Evolutionary conservation across 768 basidiomycete genomes (phyloP), one percentile per base, ranked within the genome.

Genomic region (Pleurotus djamor): DNA sequence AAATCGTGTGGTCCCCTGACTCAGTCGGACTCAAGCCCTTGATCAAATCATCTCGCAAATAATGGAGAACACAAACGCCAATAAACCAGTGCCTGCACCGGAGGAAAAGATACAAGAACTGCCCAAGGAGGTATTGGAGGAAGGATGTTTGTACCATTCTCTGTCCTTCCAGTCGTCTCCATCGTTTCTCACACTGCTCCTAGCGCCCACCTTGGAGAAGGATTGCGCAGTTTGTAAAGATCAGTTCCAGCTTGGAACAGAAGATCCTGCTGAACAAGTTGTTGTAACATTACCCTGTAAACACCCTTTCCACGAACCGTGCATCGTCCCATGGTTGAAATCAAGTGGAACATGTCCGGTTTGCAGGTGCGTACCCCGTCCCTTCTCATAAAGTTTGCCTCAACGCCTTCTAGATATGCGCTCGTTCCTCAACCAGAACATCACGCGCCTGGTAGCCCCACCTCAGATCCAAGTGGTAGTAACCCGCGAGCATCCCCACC

Each of bases 221-320:
- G 91, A 96, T 62, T 98, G 96, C 67, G 90, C 94, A 0, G 87
- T 98, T 21, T 98, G 96, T 75, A 94, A 96, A 74, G 94, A 96
- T 35, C 86, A 88, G 56, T 92, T 92, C 70, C 80, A 80, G 47
- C 70, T 89, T 14, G 74, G 76, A 44, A 82, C 87, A 3, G 89
- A 91, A 59, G 86, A 91, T 65, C 85, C 88, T 2, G 88, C 87
- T 52, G 90, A 92, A 60, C 88, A 90, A 63, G 72, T 91, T 37
- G 81, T 94, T 33, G 77, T 93, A n/a, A 88, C 87, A 2, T 79
- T 97, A 28, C 94, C 94, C 5, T 97, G 96, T 81, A 84, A 85
- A 58, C 96, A 97, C 69, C 83, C 92, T 12, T 98, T 96, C 79
- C 96, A 97, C 67, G 83, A 89, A 64, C 83, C 86, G 32, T 97